phyloP scores from a whole-genome alignment of 495 filamentous ascomycete genomes.

The Penicillium canariense region DNA sequence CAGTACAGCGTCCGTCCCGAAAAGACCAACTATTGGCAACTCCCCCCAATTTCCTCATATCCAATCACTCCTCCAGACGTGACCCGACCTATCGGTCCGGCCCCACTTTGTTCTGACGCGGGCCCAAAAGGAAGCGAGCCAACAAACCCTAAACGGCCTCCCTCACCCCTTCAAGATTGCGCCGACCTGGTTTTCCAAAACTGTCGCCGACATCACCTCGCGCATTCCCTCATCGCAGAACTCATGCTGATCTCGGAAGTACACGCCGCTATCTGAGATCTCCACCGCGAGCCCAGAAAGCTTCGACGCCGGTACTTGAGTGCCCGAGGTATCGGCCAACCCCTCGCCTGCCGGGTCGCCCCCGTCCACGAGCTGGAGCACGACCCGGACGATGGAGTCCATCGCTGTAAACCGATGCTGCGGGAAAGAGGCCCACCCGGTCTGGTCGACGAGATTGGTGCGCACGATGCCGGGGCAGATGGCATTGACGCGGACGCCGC shows the following conservation, averaged over 20 bases:
- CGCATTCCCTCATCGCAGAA: slow-evolving; percentile 26
- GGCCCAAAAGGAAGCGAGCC: no score
- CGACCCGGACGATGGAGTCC: slow-evolving; percentile 8
- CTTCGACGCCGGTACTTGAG: slow-evolving; percentile 2
- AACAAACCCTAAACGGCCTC: not conserved
- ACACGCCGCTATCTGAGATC: slow-evolving; percentile 18
- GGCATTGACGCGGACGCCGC: slow-evolving; percentile 22
- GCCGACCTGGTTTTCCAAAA: slow-evolving; percentile 25
- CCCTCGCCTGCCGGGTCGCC: slow-evolving; percentile 17
- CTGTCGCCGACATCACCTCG: slow-evolving; percentile 24
- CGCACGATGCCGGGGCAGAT: slow-evolving; percentile 20
- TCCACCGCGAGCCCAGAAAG: slow-evolving; percentile 21
- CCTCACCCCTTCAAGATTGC: slow-evolving; percentile 10
- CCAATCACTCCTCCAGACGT: no score
- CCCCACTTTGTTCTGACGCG: no score
- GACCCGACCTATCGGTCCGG: no score
- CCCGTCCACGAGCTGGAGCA: slow-evolving; percentile 17
- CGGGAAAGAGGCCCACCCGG: slow-evolving; percentile 16
- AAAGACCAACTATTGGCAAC: no score
- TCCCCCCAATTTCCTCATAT: no score
- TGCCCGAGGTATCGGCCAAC: slow-evolving; percentile 11
- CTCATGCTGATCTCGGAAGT: slow-evolving; percentile 20
- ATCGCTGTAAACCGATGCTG: slow-evolving; percentile 12
- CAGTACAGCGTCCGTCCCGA: no score
- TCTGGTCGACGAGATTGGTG: slow-evolving; percentile 18